Percentiles rank a stretch among this genome's conserved stretches.
Evolutionary conservation across 2,329 filamentous ascomycete species (phyloP).

Genomic region (Nemania sp.): DNA sequence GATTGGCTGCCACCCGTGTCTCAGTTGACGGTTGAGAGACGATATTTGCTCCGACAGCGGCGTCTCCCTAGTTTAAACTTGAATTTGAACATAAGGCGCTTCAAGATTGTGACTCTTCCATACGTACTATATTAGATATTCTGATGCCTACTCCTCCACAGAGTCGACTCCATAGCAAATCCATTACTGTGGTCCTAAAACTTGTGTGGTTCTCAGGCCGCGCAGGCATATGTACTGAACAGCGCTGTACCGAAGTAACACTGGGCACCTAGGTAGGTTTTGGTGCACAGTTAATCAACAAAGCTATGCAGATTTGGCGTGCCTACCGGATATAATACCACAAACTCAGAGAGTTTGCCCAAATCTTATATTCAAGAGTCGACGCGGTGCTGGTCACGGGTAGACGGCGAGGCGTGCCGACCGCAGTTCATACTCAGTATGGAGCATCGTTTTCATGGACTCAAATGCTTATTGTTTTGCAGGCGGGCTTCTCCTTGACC

Average conservation of each 20-base stretch:
- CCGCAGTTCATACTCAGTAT: slow-evolving; percentile 7
- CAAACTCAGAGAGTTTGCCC: too few species aligned
- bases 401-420: slow-evolving; percentile 8
- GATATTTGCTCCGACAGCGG: slow-evolving; percentile 4
- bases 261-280: slow-evolving; percentile 8
- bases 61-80: not conserved
- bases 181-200: slow-evolving; percentile 3
- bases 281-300: slow-evolving; percentile 10
- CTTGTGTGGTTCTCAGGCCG: slow-evolving; percentile 12
- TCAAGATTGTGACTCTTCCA: slow-evolving; percentile 1
- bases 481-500: not conserved
- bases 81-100: not conserved
- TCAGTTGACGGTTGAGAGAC: slow-evolving; percentile 16
- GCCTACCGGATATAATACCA: too few species aligned
- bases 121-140: too few species aligned
- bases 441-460: not conserved
- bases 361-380: slow-evolving; percentile 9
- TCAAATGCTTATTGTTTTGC: slow-evolving; percentile 2
- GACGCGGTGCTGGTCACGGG: slow-evolving; percentile 3
- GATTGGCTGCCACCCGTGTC: slow-evolving; percentile 26
- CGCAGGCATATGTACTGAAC: slow-evolving; percentile 2
- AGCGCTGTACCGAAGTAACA: too few species aligned
- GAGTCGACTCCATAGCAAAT: slow-evolving; percentile 14
- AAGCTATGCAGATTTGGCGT: slow-evolving; percentile 10
- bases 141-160: slow-evolving; percentile 1